Base-by-base conservation (phyloP, 2,329 filamentous ascomycete species). In the Clarireedia paspali region DNA sequence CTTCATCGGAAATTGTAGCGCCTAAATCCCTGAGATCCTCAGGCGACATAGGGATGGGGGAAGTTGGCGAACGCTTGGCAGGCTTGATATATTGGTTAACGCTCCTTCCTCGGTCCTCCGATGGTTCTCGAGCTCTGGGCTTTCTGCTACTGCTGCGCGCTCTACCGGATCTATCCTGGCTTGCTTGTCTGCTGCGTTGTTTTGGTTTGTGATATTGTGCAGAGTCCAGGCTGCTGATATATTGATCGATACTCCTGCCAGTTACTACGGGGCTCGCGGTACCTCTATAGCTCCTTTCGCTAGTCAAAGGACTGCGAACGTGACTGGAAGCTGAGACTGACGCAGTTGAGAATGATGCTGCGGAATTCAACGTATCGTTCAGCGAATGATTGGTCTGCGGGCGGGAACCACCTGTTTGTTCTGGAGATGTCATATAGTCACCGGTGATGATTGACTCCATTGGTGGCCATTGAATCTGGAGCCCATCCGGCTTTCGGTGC, bases 1-100 rank as follows among this genome's bases (percentile, higher is more conserved):
- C 71, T 68, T 57, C 66, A 61, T 56, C 67, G 58, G 59, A 71
- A 66, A 65, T 61, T 46, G 59, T 50, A 34, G 66, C 63, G 60
- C 78, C 80, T 50, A 87, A 71, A 63, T 81, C 85, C 66, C 83
- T 82, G 58, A 89, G 69, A 65, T 96, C 91, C 64, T 96, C 89
- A 0, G 91, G 91, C 3, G 91, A 95, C 91, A 96, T 96, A 3
- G 91, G 90, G 2, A 96, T 80, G 0, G 92, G 92, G 0, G 92
- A 96, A 2, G 90, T 95, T 0, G 92, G 92, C 1, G 92, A 96
- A 23, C 88, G 80, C 72, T 96, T 95, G 12, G 84, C 82, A 17
- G 87, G 82, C 66, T 84, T 87, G 60, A 87, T 90, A 36, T 55
- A 55, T 51, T 55, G 53, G 23, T 85, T 81, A 46, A 81, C 77